Percentiles rank a stretch among this genome's conserved stretches.
Evolutionary conservation across 2,329 filamentous ascomycete genomes (phyloP).

Genomic region (Lecanosticta acicola): DNA sequence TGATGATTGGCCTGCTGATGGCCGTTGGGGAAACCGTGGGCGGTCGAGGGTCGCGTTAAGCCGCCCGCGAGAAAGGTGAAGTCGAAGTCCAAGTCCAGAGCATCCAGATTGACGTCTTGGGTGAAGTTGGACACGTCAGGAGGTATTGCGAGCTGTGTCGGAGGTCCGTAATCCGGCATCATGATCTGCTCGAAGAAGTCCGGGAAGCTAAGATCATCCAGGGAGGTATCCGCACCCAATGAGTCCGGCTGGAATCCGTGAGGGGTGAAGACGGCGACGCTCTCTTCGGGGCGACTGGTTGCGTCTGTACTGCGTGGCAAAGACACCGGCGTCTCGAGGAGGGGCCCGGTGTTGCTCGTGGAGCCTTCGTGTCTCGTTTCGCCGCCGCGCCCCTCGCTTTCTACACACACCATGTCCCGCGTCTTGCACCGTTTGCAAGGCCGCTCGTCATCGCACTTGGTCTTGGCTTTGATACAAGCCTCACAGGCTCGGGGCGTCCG

Average conservation of each 20-base stretch:
- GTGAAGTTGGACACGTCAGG: constrained; percentile 24
- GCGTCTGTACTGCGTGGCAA: constrained; percentile 1
- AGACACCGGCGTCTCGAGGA: constrained; percentile 9
- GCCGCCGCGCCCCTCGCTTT: constrained; percentile 18
- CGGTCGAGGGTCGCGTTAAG: constrained; percentile 17
- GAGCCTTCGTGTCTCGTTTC: not conserved
- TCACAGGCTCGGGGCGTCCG: constrained; percentile 24
- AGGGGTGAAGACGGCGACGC: constrained; percentile 1
- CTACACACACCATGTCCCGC: constrained; percentile 19
- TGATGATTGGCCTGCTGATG: not conserved
- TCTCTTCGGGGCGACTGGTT: not conserved
- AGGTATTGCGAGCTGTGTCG: constrained; percentile 5
- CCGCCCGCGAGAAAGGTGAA: constrained; percentile 23
- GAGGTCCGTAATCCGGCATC: constrained; percentile 18
- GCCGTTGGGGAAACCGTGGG: constrained; percentile 3
- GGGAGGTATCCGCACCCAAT: constrained; percentile 2
- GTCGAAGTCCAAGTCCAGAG: constrained; percentile 18
- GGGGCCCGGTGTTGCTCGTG: not conserved
- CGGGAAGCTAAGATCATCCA: constrained; percentile 17
- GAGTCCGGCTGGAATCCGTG: constrained; percentile 2
- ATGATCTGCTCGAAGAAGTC: constrained; percentile 29
- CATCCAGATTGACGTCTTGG: constrained; percentile 22
- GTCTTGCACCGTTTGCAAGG: constrained; percentile 25
- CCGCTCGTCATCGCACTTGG: constrained; percentile 24
- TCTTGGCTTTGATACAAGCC: constrained; percentile 25